Evolutionary conservation across 2,329 filamentous ascomycete species (phyloP).

Genomic region (Monosporascus sp.): DNA sequence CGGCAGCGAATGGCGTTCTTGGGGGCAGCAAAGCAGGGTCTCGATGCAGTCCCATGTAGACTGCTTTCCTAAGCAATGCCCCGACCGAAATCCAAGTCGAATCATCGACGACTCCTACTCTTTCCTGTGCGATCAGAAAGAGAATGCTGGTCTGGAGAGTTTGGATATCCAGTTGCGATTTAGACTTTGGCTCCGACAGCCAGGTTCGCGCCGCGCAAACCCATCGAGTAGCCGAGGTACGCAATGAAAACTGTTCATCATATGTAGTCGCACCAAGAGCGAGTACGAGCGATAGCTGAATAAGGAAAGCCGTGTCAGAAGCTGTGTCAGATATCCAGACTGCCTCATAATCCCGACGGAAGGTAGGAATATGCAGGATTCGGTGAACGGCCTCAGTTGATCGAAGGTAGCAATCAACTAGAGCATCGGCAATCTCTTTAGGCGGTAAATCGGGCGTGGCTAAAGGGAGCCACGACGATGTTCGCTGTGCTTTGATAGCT

Average conservation of each 20-base stretch:
- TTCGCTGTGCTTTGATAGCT: conserved; percentile 43
- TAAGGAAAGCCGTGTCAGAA: conserved; percentile 39
- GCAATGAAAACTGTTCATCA: conserved; percentile 45
- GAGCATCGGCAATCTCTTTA: conserved; percentile 36
- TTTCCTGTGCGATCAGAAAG: conserved; percentile 37
- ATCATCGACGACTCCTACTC: conserved; percentile 34
- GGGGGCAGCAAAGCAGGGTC: conserved; percentile 37
- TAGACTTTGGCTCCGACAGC: conserved; percentile 47
- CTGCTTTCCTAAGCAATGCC: conserved; percentile 36
- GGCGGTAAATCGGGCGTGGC: conserved; percentile 40
- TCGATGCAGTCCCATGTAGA: conserved; percentile 46
- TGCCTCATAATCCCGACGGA: conserved; percentile 42
- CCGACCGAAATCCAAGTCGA: conserved; percentile 43
- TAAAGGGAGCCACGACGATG: conserved; percentile 41
- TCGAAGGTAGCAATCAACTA: conserved; percentile 44
- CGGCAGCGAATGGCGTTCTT: conserved; percentile 28
- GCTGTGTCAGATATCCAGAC: conserved; percentile 35
- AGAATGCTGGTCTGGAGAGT: conserved; percentile 44
- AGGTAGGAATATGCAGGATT: conserved; percentile 46
- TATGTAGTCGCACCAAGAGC: conserved; percentile 49
- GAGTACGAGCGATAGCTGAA: conserved; percentile 53
- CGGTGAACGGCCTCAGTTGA: conserved; percentile 43
- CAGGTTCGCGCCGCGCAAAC: conserved; percentile 52
- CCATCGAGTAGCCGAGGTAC: conserved; percentile 47
- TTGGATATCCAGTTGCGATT: conserved; percentile 41